phyloP scores from a whole-genome alignment of 1,284 basidiomycete species.

The Veloboletus limbatus region DNA sequence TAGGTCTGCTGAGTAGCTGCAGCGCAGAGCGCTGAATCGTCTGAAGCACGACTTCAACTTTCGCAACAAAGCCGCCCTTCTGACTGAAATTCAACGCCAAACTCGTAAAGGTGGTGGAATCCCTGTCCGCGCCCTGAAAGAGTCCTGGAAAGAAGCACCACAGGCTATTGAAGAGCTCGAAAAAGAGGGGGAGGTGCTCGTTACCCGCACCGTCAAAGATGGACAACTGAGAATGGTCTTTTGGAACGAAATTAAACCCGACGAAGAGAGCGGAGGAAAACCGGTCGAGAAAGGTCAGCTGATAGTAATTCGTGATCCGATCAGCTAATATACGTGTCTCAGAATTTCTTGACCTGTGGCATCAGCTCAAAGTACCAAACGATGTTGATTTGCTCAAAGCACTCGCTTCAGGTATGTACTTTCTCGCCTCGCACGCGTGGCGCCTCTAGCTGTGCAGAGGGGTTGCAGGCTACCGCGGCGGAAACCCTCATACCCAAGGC shows the following conservation, averaged over 20 bases:
- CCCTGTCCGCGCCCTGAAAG: slow-evolving; percentile 80
- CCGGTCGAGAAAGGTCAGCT: slow-evolving; percentile 76
- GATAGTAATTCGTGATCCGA: neutral
- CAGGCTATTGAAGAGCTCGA: slow-evolving; percentile 82
- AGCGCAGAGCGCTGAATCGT: slow-evolving; percentile 7
- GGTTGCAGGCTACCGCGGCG: slow-evolving; percentile 70
- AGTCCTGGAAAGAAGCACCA: slow-evolving; percentile 86
- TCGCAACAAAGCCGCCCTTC: slow-evolving; percentile 75
- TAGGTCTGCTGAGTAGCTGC: slow-evolving; percentile 27
- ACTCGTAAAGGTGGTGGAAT: slow-evolving; percentile 79
- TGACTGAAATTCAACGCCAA: slow-evolving; percentile 79
- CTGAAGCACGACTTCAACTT: slow-evolving; percentile 83
- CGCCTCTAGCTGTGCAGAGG: slow-evolving; percentile 46
- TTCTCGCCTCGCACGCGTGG: slow-evolving; percentile 4
- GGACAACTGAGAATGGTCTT: slow-evolving; percentile 86
- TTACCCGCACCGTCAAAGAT: slow-evolving; percentile 81
- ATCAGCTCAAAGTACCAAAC: slow-evolving; percentile 77
- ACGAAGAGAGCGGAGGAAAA: slow-evolving; percentile 64
- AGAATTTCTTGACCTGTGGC: slow-evolving; percentile 91
- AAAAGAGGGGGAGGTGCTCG: slow-evolving; percentile 83
- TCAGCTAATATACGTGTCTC: slow-evolving; percentile 7
- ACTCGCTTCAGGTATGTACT: slow-evolving; percentile 58
- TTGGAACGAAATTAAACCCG: slow-evolving; percentile 84
- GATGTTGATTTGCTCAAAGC: slow-evolving; percentile 79
- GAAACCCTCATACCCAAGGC: slow-evolving; percentile 53